Evolutionary conservation across 257 asterid species (phyloP).

Genomic region (Paraleonurus japonicus): DNA sequence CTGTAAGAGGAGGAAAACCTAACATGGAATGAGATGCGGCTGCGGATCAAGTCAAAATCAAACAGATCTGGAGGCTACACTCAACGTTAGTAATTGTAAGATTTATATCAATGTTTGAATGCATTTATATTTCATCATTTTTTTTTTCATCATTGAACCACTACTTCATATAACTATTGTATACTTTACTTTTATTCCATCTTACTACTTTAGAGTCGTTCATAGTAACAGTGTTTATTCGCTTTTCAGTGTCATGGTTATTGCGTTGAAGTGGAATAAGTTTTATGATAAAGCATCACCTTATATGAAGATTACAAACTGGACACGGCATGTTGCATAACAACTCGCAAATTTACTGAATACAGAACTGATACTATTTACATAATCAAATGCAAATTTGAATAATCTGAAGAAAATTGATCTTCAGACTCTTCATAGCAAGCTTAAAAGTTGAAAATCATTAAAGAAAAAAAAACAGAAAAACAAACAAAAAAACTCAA

Average conservation of each 20-base stretch:
- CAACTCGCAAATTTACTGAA: conserved; percentile 16
- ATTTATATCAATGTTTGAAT: not conserved
- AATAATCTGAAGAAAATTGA: not conserved
- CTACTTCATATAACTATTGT: too few relatives aligned
- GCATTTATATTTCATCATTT: not conserved
- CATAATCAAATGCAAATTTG: conserved; percentile 9
- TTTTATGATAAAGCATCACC: not conserved
- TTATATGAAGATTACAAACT: conserved; percentile 23
- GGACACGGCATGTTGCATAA: too few relatives aligned
- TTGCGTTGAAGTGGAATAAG: not conserved
- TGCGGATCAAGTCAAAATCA: not conserved
- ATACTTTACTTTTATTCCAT: not conserved
- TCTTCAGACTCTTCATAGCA: not conserved
- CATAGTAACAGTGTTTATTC: not conserved
- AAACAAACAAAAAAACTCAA: conserved; percentile 7
- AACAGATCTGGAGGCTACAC: not conserved
- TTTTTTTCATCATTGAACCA: not conserved
- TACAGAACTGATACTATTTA: conserved; percentile 10
- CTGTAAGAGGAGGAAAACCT: not conserved
- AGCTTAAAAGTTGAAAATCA: not conserved
- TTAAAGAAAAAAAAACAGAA: not conserved
- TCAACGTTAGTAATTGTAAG: not conserved
- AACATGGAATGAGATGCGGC: not conserved
- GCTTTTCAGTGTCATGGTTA: not conserved
- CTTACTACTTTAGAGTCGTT: not conserved